Conservation (phyloP, 305 asterid genomes). For the Stenogyne calaminthoides region DNA sequence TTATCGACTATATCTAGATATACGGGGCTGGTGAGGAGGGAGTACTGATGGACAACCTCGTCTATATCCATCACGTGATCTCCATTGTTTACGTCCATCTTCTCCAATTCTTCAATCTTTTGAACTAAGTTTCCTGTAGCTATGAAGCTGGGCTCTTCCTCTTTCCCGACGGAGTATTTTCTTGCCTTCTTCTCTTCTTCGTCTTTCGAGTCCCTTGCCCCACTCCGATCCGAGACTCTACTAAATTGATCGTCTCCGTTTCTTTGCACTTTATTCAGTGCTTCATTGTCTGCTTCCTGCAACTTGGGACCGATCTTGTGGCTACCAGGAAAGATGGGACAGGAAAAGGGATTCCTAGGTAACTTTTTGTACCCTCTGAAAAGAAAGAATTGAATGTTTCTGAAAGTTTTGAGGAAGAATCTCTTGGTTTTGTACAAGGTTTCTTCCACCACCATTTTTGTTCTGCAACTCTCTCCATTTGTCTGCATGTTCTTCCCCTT, state of each 20-base stretch:
- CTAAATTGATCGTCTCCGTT: slow-evolving; percentile 35
- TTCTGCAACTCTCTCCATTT: slow-evolving; percentile 31
- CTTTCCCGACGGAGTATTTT: slow-evolving; percentile 21
- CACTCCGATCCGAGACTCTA: slow-evolving; percentile 33
- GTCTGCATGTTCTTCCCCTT: slow-evolving; percentile 18
- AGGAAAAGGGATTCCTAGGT: slow-evolving; percentile 36
- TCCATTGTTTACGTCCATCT: slow-evolving; percentile 61
- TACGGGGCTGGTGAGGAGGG: slow-evolving; percentile 67
- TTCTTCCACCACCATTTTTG: slow-evolving; percentile 35
- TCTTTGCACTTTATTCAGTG: slow-evolving; percentile 4
- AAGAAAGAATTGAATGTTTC: slow-evolving; percentile 47
- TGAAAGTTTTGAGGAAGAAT: slow-evolving; percentile 38
- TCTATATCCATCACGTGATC: slow-evolving; percentile 72
- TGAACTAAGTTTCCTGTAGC: slow-evolving; percentile 47
- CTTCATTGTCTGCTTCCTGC: slow-evolving; percentile 44
- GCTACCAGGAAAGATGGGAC: slow-evolving; percentile 37
- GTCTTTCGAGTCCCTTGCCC: slow-evolving; percentile 22
- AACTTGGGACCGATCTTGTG: slow-evolving; percentile 37
- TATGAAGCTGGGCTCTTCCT: slow-evolving; percentile 33
- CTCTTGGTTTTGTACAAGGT: slow-evolving; percentile 46
- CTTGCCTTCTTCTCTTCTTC: slow-evolving; percentile 32
- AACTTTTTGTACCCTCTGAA: slow-evolving; percentile 45
- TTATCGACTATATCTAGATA: slow-evolving; percentile 66
- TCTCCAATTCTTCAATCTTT: slow-evolving; percentile 71
- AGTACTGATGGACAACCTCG: slow-evolving; percentile 72